A percentile compares a stretch with the other conserved stretches of the same genome.
phyloP scores from a whole-genome alignment of 1,284 basidiomycete species.

The Ceratobasidium sp. region DNA sequence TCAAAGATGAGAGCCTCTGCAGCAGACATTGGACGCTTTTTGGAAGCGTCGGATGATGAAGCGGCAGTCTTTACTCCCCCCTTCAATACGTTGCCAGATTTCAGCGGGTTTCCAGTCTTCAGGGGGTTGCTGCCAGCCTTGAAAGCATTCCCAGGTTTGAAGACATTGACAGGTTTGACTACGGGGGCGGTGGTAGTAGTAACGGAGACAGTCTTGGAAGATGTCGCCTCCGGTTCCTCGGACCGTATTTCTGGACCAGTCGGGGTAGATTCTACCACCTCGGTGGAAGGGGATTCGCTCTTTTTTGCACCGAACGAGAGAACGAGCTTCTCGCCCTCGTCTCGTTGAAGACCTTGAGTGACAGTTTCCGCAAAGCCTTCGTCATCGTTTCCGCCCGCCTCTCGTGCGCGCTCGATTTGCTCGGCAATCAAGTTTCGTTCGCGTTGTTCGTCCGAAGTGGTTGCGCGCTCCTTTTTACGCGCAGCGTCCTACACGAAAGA shows the following conservation, averaged over 20 bases:
- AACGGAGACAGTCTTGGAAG: conserved; percentile 36
- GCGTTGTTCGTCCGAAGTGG: conserved; percentile 93
- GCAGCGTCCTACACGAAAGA: conserved; percentile 73
- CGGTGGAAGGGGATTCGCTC: conserved; percentile 56
- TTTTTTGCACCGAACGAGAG: conserved; percentile 63
- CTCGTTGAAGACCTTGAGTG: conserved; percentile 75
- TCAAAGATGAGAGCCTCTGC: conserved; percentile 88
- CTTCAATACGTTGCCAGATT: conserved; percentile 82
- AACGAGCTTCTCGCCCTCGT: conserved; percentile 77
- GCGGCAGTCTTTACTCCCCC: conserved; percentile 53
- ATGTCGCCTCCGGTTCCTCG: conserved; percentile 39
- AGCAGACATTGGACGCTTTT: conserved; percentile 68
- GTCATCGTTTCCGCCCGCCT: conserved; percentile 56
- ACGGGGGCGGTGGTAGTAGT: conserved; percentile 38
- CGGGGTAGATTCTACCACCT: conserved; percentile 47
- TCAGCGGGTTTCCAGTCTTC: conserved; percentile 63
- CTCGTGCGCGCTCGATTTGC: conserved; percentile 88
- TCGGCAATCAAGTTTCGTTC: conserved; percentile 90
- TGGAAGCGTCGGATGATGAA: conserved; percentile 52
- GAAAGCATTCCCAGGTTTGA: conserved; percentile 70
- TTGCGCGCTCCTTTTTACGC: conserved; percentile 91
- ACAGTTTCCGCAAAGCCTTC: conserved; percentile 55
- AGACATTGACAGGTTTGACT: conserved; percentile 60
- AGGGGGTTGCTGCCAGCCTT: conserved; percentile 61
- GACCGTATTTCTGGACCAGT: neutral